Base-by-base conservation (phyloP, 805 yeast genomes). In the Saturnispora zaruensis region DNA sequence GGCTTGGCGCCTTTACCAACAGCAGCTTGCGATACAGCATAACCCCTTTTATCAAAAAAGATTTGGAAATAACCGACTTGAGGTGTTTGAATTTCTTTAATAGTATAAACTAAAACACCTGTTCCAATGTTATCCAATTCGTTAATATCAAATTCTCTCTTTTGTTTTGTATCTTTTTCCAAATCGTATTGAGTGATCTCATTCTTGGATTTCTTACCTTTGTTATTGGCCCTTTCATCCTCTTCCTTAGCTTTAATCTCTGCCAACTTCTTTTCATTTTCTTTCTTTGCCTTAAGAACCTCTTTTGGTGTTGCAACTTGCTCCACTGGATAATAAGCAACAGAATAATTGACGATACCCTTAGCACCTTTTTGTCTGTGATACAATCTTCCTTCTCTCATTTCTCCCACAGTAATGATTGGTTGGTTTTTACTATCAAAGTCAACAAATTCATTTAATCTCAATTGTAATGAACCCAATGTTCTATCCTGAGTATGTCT, bases 251-350 rank as follows among this genome's bases (percentile, higher is more conserved):
- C 67, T 37, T 63, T 68, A 30, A 64, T 44, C 26, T 47, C 44
- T 34, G 52, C 49, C 41, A 52, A 51, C 7, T 46, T 40, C 11
- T 64, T 21, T 32, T 37, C 49, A 61, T 42, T 61, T 69, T 66
- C 48, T 64, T 71, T 46, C 65, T 63, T 52, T 48, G 75, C 79
- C 58, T 81, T 89, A 51, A 70, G 73, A 40, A 78, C 70, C 56
- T 88, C 96, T 49, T 80, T 83, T 41, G 88, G 81, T 34, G 87
- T 78, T 70, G 81, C 73, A n/a, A 90, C 84, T 6, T 90, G 87
- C 48, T 84, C 65, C 11, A 83, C 68, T 30, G 99, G 99, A 68
- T 80, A 90, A 72, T 91, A 93, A 2, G 95, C 78, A 50, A 86
- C 69, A 4, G 79, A 73, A 65, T 87, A 93, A 4, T 79, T 75